Percentiles rank a stretch among this genome's conserved stretches.
Evolutionary conservation across 2,329 filamentous ascomycete genomes (phyloP).

Genomic region (Fusarium xylarioides): DNA sequence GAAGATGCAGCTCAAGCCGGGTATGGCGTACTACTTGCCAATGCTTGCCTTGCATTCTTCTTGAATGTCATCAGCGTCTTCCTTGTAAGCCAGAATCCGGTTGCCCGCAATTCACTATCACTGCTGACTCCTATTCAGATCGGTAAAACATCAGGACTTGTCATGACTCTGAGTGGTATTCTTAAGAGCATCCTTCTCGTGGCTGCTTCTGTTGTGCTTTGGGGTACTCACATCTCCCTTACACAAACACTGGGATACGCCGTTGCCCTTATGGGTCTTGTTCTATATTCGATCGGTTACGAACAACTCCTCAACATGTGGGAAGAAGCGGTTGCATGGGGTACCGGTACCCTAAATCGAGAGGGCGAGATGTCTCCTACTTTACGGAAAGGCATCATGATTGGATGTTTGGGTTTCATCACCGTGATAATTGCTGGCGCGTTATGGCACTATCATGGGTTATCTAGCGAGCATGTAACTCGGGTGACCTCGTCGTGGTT

Average conservation of each 20-base stretch:
- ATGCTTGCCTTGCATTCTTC: conserved; percentile 81
- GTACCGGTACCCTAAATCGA: conserved; percentile 32
- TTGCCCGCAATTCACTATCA: neutral
- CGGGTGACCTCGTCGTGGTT: conserved; percentile 36
- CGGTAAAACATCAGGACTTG: conserved; percentile 85
- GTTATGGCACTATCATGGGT: conserved; percentile 38
- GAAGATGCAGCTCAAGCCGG: conserved; percentile 73
- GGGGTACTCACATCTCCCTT: conserved; percentile 74
- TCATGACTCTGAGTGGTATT: conserved; percentile 86
- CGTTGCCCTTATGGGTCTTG: conserved; percentile 67
- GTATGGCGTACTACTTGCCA: conserved; percentile 71
- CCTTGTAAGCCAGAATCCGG: conserved; percentile 66
- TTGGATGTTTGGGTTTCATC: conserved; percentile 39
- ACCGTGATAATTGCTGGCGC: conserved; percentile 42
- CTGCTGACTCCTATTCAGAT: conserved; percentile 65
- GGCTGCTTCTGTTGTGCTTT: conserved; percentile 78
- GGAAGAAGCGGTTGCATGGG: conserved; percentile 38
- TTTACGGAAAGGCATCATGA: conserved; percentile 35
- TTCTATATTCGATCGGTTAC: conserved; percentile 59
- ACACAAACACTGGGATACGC: conserved; percentile 82
- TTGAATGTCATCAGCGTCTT: conserved; percentile 88
- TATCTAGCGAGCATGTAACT: conserved; percentile 26
- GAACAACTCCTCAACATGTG: conserved; percentile 45
- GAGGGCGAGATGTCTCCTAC: conserved; percentile 34
- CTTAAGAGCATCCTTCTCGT: conserved; percentile 90